phyloP scores from a whole-genome alignment of 2,329 filamentous ascomycete genomes.

The Coniella lustricola region DNA sequence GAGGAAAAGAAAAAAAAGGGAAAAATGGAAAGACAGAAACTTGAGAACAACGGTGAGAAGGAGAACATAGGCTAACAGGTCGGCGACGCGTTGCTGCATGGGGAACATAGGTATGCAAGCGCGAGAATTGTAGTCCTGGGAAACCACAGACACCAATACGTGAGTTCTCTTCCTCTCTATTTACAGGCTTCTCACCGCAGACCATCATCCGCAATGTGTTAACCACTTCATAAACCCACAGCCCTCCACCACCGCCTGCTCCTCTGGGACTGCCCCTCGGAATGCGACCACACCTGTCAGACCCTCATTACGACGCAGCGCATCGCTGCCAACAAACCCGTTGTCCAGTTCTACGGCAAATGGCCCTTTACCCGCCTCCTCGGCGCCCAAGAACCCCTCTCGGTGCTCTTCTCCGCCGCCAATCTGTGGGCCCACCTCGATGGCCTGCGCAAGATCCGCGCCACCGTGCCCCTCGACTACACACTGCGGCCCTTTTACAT shows the following conservation, averaged over 20 bases:
- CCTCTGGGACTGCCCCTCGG: slow-evolving; percentile 83
- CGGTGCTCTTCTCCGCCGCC: slow-evolving; percentile 84
- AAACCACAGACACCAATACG: slow-evolving; percentile 57
- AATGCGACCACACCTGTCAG: slow-evolving; percentile 98
- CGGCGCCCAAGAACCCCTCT: slow-evolving; percentile 92
- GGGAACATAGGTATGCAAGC: slow-evolving; percentile 62
- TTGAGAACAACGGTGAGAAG: too few species aligned
- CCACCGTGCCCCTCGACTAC: slow-evolving; percentile 65
- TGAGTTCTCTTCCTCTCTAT: slow-evolving; percentile 62
- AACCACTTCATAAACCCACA: slow-evolving; percentile 30
- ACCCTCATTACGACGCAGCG: slow-evolving; percentile 77
- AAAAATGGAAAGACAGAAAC: too few species aligned
- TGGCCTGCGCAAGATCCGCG: slow-evolving; percentile 65
- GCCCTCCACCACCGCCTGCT: slow-evolving; percentile 80
- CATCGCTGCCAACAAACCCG: slow-evolving; percentile 53
- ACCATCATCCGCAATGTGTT: too few species aligned
- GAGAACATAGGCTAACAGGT: too few species aligned
- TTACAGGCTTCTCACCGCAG: slow-evolving; percentile 37
- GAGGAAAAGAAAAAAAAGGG: too few species aligned
- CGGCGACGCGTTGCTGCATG: too few species aligned
- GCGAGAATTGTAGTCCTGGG: slow-evolving; percentile 68
- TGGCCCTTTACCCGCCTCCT: slow-evolving; percentile 92
- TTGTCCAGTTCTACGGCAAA: slow-evolving; percentile 96
- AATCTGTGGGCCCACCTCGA: slow-evolving; percentile 82
- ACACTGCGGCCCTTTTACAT: slow-evolving; percentile 75